Base-by-base conservation (phyloP, 176 grass and related monocot genomes). In the Tuctoria greenei region DNA sequence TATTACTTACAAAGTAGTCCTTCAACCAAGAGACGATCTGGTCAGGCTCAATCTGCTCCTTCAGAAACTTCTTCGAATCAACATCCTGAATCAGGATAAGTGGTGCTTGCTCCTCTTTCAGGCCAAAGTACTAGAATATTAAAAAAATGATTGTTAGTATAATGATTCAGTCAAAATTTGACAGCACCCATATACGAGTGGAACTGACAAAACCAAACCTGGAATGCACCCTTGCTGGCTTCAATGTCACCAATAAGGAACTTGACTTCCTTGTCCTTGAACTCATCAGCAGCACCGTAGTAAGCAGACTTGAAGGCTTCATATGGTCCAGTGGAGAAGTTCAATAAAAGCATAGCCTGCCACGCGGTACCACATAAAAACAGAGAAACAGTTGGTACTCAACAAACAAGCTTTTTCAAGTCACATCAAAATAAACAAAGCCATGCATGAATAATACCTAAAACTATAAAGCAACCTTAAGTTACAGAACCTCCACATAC, bases 181-280 rank as follows among this genome's bases (percentile, higher is more conserved):
- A 25, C 3, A 31, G 31, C 3, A 3, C 3, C 31, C 3, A 31
- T 31, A 31, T 31, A 31, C 3, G 31, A 31, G 13, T 18, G 4
- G 10, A 74, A 82, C 42, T 20, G 60, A 35, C n/a, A n/a, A 17
- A 39, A 71, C 28, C 78, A 71, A 86, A 99, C 95, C 95, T 99
- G 84, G 45, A 99, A 95, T 43, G 91, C 95, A 41, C 82, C 84
- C 69, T 92, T 79, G 85, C 91, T 90, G 9, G 86, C 77, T 51
- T 99, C 91, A 80, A 92, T 21, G 82, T 95, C 89, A 73, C 91
- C 95, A 52, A 99, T 92, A 54, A 99, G 87, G 87, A 99, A 99
- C 69, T 76, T 90, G 34, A 99, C 69, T 38, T 86, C 88, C 76
- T 99, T 90, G 73, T 45, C 80, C 44, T 90, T 90, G 64, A 92